Evolutionary conservation across 208 protist species (phyloP).

Genomic region (Wallacemonas sp.): DNA sequence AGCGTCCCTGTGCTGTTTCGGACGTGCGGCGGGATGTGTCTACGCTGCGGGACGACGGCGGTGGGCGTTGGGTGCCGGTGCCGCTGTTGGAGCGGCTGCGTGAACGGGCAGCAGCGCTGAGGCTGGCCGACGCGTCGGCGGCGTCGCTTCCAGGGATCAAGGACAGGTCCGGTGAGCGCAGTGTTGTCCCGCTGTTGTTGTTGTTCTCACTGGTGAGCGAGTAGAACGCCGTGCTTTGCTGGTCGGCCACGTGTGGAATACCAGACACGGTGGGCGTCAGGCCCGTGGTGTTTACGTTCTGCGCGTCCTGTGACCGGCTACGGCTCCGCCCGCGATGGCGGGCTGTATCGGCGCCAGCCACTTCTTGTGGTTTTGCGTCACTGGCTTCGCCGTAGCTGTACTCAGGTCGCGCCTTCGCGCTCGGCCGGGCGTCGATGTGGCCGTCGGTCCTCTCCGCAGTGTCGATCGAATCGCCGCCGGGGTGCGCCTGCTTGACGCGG

Average conservation of each 20-base stretch:
- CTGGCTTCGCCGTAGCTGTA: slow-evolving; percentile 5
- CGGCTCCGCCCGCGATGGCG: neutral
- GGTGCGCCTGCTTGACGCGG: slow-evolving; percentile 12
- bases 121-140: neutral
- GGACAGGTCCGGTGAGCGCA: neutral
- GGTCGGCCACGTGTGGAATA: neutral
- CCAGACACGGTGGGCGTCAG: neutral
- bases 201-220: neutral
- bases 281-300: neutral
- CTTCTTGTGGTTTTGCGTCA: neutral
- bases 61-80: neutral
- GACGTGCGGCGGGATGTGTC: too few species aligned
- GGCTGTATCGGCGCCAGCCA: too few species aligned
- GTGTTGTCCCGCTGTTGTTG: neutral
- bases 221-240: neutral
- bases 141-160: neutral
- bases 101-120: neutral
- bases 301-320: neutral
- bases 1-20: too few species aligned
- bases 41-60: too few species aligned
- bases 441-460: neutral
- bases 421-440: neutral
- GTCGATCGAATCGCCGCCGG: neutral
- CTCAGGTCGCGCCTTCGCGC: neutral
- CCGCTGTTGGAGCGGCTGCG: neutral